Conservation (phyloP, 2,329 filamentous ascomycete species). For the Cladophialophora bantiana region DNA sequence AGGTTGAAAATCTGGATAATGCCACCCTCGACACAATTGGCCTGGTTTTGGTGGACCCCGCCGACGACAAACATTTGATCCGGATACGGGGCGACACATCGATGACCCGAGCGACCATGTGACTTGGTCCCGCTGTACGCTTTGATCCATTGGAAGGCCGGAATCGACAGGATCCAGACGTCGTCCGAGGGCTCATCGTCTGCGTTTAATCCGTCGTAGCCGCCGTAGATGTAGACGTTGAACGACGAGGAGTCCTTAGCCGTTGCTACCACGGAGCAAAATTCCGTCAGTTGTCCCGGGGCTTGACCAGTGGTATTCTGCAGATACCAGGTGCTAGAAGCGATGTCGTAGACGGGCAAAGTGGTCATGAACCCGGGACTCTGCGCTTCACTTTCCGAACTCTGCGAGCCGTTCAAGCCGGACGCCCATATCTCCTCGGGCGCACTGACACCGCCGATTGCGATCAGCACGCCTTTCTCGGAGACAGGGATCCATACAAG, state of each 20-base stretch:
- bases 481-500: constrained; percentile 66
- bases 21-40: constrained; percentile 32
- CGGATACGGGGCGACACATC: constrained; percentile 55
- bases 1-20: constrained; percentile 58
- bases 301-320: constrained; percentile 50
- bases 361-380: constrained; percentile 48
- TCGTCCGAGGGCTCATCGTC: constrained; percentile 47
- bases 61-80: constrained; percentile 54
- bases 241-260: constrained; percentile 49
- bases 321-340: constrained; percentile 45
- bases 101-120: constrained; percentile 44
- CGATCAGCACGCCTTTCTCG: constrained; percentile 47
- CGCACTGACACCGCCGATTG: constrained; percentile 47
- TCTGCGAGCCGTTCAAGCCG: constrained; percentile 34
- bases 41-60: constrained; percentile 41
- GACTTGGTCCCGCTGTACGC: constrained; percentile 43
- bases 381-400: constrained; percentile 27
- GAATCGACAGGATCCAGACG: constrained; percentile 47
- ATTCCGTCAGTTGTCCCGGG: constrained; percentile 48
- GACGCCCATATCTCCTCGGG: constrained; percentile 39
- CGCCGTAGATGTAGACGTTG: constrained; percentile 48
- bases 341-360: constrained; percentile 50
- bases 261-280: constrained; percentile 51
- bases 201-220: constrained; percentile 41
- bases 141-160: constrained; percentile 47